Evolutionary conservation across 352 stramenopile genomes (phyloP), one percentile per base, ranked within the genome.

Genomic region (Phytophthora pseudosyringae): DNA sequence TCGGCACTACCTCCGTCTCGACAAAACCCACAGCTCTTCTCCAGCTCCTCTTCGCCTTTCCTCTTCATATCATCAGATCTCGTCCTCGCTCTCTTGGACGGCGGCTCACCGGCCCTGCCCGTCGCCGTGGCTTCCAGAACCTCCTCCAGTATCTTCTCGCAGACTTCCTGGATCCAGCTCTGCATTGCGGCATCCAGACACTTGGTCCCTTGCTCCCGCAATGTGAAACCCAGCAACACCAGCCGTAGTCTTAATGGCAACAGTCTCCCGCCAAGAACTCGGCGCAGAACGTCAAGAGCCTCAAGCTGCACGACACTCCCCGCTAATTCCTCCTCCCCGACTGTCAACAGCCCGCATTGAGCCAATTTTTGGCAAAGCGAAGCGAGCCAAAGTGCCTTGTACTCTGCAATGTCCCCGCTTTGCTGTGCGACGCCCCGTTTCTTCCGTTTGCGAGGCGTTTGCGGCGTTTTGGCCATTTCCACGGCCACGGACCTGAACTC

Each of bases 71-170:
- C 39, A 13, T 44, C 26, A 36, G 41, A 49, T 48, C 51, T 67
- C 10, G 52, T 68, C 38, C 55, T 60, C n/a, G 31, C 31, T 54
- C 51, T 38, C 33, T 69, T 69, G 7, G 16, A n/a, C 4, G 53
- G n/a, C 1, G 43, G 63, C 25, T 65, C 28, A 45, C 18, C 51
- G 1, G 47, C 44, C 2, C 45, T 25, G 31, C 48, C 45, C 12
- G 44, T 70, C 3, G 77, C 41, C 21, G 75, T 67, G 21, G 65
- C 52, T 28, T 83, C 75, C 12, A 78, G 50, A 31, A 71, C 35
- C 21, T 80, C 75, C 25, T 83, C 75, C 39, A 80, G 63, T 44
- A 83, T 39, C 59, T 72, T 82, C 32, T 70, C 65, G 46, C 71
- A 76, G 21, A 83, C 18, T 36, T 75, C 41, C n/a, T 74, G 64